These are phyloP conservation scores for Canavalia ensiformis DNA, from an alignment of 306 rosid genomes.

Conservation along the genomic window DNA sequence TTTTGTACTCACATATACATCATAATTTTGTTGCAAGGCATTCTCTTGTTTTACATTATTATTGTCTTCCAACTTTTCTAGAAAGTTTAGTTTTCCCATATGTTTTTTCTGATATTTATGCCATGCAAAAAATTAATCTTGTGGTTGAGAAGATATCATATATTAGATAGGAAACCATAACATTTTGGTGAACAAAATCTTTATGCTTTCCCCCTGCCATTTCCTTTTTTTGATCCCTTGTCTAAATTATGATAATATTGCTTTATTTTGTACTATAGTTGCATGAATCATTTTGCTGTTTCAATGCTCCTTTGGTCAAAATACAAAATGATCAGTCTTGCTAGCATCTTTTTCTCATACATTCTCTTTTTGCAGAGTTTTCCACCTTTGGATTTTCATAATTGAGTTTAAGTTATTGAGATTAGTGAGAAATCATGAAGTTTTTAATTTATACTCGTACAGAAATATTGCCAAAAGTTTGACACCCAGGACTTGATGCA, in stretches of 20 bases:
- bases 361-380: neutral
- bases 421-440: neutral
- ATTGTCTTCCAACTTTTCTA: neutral
- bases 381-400: neutral
- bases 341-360: neutral
- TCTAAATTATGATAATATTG: neutral
- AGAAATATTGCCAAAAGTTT: conserved; percentile 67
- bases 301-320: neutral
- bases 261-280: neutral
- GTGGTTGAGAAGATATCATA: neutral
- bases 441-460: conserved; percentile 33
- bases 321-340: no score
- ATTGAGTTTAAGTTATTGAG: neutral
- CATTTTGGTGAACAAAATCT: neutral
- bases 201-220: neutral
- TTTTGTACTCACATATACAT: neutral
- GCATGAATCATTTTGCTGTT: neutral
- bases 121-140: neutral
- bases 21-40: neutral
- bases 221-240: neutral
- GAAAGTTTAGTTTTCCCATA: neutral
- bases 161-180: neutral
- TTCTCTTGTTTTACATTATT: neutral
- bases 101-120: neutral
- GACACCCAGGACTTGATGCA: conserved; percentile 73